These are phyloP conservation scores for Aspergillus viridinutans DNA, from an alignment of 2,329 filamentous ascomycete genomes.

Conservation along the genomic window DNA sequence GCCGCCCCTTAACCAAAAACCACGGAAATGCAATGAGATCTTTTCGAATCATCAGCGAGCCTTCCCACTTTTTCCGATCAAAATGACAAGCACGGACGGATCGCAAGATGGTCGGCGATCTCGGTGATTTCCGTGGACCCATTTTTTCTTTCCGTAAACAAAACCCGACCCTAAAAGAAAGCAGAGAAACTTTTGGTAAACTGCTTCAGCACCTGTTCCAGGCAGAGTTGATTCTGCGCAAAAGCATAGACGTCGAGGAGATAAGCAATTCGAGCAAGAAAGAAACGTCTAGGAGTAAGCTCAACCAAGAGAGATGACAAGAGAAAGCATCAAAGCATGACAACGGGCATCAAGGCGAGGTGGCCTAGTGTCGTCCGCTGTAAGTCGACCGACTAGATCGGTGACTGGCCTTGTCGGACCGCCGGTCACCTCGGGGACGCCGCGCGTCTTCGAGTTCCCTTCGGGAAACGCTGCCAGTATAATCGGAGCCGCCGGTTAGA, in stretches of 20 bases:
- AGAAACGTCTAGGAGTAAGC: not conserved
- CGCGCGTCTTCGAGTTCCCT: slow-evolving; percentile 32
- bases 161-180: slow-evolving; percentile 13
- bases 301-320: not conserved
- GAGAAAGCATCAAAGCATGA: not conserved
- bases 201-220: not conserved
- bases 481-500: slow-evolving; percentile 32
- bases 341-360: not conserved
- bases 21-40: slow-evolving; percentile 8
- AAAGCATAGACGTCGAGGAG: slow-evolving; percentile 1
- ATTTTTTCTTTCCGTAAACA: slow-evolving; percentile 9
- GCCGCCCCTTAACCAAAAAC: slow-evolving; percentile 10
- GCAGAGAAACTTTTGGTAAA: slow-evolving; percentile 8
- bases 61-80: slow-evolving; percentile 14
- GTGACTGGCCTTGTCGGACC: slow-evolving; percentile 35
- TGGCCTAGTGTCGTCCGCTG: slow-evolving; percentile 20
- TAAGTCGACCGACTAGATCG: slow-evolving; percentile 38
- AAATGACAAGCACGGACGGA: slow-evolving; percentile 3
- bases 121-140: not conserved
- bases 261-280: not conserved
- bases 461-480: slow-evolving; percentile 26
- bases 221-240: not conserved
- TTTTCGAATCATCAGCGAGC: slow-evolving; percentile 7
- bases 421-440: slow-evolving; percentile 30
- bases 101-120: not conserved